Conservation (phyloP, 2,329 filamentous ascomycete genomes). For the Trichoderma arundinaceum region DNA sequence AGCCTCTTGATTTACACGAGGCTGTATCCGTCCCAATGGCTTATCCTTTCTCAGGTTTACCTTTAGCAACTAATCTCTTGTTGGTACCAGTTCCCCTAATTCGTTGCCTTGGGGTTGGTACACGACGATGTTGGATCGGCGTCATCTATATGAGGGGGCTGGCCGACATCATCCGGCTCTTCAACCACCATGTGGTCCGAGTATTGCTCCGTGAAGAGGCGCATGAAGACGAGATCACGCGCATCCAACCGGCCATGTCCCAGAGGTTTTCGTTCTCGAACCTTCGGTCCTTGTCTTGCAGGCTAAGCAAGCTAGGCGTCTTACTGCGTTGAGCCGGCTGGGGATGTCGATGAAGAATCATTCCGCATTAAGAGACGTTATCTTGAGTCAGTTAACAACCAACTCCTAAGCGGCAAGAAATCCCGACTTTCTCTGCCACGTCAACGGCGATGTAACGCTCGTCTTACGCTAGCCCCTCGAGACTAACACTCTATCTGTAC, state of each 20-base stretch:
- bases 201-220: neutral
- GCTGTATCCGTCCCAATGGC: too few species aligned
- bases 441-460: too few species aligned
- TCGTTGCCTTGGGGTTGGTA: neutral
- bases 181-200: slow-evolving; percentile 8
- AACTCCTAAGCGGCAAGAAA: too few species aligned
- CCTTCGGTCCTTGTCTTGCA: neutral
- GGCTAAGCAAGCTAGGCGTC: too few species aligned
- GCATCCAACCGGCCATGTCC: neutral
- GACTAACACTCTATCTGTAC: neutral
- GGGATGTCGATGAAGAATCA: too few species aligned
- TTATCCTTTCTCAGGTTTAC: neutral
- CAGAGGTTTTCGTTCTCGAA: neutral
- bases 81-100: neutral
- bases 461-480: neutral
- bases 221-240: neutral
- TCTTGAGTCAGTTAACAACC: too few species aligned
- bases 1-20: too few species aligned
- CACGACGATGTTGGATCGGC: neutral
- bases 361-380: too few species aligned
- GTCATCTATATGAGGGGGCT: neutral
- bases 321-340: too few species aligned
- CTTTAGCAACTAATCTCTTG: neutral
- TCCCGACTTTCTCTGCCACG: too few species aligned
- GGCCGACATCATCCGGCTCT: neutral